Percentiles rank a stretch among this genome's conserved stretches.
phyloP scores from a whole-genome alignment of 2,329 filamentous ascomycete genomes.

The Aureobasidium pullulans region DNA sequence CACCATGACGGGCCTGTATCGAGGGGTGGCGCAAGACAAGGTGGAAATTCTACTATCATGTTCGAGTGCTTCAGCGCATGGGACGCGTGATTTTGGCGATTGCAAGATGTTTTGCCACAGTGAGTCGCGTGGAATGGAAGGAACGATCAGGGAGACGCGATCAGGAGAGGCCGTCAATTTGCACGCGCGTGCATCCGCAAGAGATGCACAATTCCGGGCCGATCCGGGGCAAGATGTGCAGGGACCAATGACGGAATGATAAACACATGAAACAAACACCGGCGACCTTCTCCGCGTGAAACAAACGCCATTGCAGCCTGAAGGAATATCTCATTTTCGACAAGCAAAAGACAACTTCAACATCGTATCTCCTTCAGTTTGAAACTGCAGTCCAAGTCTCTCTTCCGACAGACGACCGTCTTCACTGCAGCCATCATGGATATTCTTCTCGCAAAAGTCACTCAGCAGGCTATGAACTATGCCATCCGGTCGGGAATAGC shows the following conservation, averaged over 20 bases:
- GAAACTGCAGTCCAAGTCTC: not conserved
- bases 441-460: constrained; percentile 54
- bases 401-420: not conserved
- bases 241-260: not conserved
- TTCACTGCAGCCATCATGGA: constrained; percentile 54
- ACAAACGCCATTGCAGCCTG: constrained; percentile 9
- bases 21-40: not conserved
- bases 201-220: not conserved
- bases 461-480: constrained; percentile 82
- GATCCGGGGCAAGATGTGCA: not conserved
- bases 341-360: not conserved
- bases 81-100: not conserved
- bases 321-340: not conserved
- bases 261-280: constrained; percentile 13
- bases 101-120: constrained; percentile 3
- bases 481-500: constrained; percentile 81
- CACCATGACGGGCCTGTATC: constrained; percentile 10
- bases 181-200: not conserved
- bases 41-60: not conserved
- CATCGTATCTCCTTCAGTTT: not conserved
- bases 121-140: constrained; percentile 10
- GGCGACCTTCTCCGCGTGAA: not conserved
- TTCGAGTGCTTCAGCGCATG: not conserved
- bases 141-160: not conserved
- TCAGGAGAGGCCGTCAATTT: not conserved